Evolutionary conservation across 2,329 filamentous ascomycete species (phyloP), one percentile per base, ranked within the genome.

Genomic region (Chalaropsis thielavioides): DNA sequence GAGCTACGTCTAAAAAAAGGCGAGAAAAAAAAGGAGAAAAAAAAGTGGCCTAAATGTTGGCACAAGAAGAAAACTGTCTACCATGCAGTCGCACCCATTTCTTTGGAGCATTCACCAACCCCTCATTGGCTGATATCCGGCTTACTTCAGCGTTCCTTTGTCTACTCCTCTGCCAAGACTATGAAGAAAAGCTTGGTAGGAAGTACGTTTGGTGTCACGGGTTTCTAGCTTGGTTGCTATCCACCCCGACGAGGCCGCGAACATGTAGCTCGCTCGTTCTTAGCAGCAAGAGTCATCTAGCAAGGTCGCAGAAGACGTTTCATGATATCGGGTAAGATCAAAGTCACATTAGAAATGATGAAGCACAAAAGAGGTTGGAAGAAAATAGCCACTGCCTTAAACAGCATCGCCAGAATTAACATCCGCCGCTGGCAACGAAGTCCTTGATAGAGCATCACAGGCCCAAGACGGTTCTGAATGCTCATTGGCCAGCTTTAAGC

Each of bases 401-500:
- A n/a, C 24, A n/a, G 22, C 17, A 17, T n/a, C 13, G 1, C 51
- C 24, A 58, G 17, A 22, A 56, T 11, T 13, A 35, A 56, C 27
- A 31, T n/a, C 43, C 3, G 1, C 43, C 3, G 43, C 15, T 46
- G n/a, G 15, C 3, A 3, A n/a, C 15, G n/a, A n/a, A n/a, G 51
- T 17, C 22, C 51, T 58, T 58, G 51, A 58, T 58, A 58, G 51
- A 31, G 51, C 51, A 58, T 35, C 27, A 38, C 10, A n/a, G 31
- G 8, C 51, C 24, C 8, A 58, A n/a, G 2, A 22, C 51, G 17
- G 17, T 35, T 38, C 51, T 58, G 27, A 58, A 38, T n/a, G 24
- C 17, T 38, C 8, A 58, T 58, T 58, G 51, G 51, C 51, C 24
- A 35, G 41, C 10, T 22, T 51, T 63, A 63, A 63, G 61, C 61